A percentile compares a stretch with the other conserved stretches of the same genome.
Evolutionary conservation across 495 filamentous ascomycete genomes (phyloP).

Genomic region (Neohortaea acidophila): DNA sequence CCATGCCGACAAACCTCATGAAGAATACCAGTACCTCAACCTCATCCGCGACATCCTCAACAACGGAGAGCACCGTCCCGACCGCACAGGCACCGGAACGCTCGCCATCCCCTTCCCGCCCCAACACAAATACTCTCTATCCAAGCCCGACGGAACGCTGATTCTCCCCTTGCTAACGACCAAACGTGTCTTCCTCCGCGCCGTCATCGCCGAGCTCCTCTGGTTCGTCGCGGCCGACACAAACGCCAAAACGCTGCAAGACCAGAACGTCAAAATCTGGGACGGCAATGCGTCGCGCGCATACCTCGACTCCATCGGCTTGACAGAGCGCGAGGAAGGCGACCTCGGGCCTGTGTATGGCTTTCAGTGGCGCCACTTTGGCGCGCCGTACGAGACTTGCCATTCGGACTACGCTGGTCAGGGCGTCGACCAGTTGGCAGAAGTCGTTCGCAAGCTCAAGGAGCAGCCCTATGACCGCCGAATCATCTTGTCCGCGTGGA

Average conservation of each 20-base stretch:
- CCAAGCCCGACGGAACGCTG: conserved; percentile 37
- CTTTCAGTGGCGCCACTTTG: conserved; percentile 98
- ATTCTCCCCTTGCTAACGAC: conserved; percentile 88
- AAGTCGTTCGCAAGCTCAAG: conserved; percentile 67
- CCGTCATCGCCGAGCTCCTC: conserved; percentile 82
- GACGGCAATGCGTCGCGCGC: conserved; percentile 87
- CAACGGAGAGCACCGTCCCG: conserved; percentile 64
- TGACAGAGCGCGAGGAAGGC: conserved; percentile 62
- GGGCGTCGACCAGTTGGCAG: conserved; percentile 81
- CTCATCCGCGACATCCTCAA: conserved; percentile 56
- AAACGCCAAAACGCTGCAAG: conserved; percentile 55
- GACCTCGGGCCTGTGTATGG: conserved; percentile 95
- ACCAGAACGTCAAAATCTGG: conserved; percentile 86
- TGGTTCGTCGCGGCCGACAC: conserved; percentile 88
- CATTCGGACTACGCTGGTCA: conserved; percentile 71
- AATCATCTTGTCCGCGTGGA: conserved; percentile 87
- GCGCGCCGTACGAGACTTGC: conserved; percentile 68
- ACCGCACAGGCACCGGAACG: conserved; percentile 89
- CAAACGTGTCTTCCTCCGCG: conserved; percentile 87
- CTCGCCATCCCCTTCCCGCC: conserved; percentile 73
- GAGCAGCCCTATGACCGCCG: conserved; percentile 73
- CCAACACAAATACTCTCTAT: conserved; percentile 73
- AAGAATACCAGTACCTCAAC: conserved; percentile 31
- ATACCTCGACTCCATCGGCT: conserved; percentile 70
- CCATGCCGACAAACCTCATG: conserved; percentile 12